These are phyloP conservation scores for Aspergillus bertholletiae DNA, from an alignment of 495 filamentous ascomycete genomes.

Conservation along the genomic window DNA sequence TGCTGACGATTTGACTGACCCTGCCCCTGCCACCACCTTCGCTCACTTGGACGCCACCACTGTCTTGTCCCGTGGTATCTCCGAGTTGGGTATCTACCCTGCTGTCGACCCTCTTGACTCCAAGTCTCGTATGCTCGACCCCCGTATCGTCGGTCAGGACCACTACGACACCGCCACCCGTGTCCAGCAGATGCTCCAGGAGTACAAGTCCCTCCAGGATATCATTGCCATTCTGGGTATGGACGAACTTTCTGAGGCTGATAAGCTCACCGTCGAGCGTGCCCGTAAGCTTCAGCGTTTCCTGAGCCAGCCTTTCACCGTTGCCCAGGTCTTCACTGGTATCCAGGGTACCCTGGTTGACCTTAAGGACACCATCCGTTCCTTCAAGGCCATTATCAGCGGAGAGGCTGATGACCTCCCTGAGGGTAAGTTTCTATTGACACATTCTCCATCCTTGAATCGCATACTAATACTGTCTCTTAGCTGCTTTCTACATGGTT, in stretches of 20 bases:
- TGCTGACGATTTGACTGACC: constrained; percentile 99
- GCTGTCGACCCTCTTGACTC: constrained; percentile 99
- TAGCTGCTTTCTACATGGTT: constrained; percentile 94
- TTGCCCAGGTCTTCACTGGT: constrained; percentile 98
- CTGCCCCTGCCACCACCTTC: constrained; percentile 98
- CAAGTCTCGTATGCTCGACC: constrained; percentile 99
- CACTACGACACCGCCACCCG: constrained; percentile 93
- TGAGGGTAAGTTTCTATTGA: constrained; percentile 55
- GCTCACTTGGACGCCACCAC: constrained; percentile 99
- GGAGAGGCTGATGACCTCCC: constrained; percentile 95
- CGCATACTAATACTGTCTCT: constrained; percentile 10
- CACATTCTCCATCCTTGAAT: background rate
- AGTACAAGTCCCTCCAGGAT: constrained; percentile 99
- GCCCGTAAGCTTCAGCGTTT: constrained; percentile 99
- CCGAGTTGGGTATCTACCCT: constrained; percentile 99
- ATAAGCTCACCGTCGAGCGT: constrained; percentile 99
- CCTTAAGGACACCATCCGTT: constrained; percentile 94
- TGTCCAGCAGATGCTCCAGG: constrained; percentile 98
- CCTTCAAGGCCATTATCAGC: constrained; percentile 95
- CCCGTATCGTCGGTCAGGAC: constrained; percentile 94
- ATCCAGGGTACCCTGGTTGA: constrained; percentile 97
- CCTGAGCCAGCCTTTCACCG: constrained; percentile 98
- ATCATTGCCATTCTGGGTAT: constrained; percentile 99
- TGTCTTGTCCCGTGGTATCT: constrained; percentile 99
- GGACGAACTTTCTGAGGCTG: constrained; percentile 98